phyloP scores from a whole-genome alignment of 2,329 filamentous ascomycete species.

The Verticillium longisporum region DNA sequence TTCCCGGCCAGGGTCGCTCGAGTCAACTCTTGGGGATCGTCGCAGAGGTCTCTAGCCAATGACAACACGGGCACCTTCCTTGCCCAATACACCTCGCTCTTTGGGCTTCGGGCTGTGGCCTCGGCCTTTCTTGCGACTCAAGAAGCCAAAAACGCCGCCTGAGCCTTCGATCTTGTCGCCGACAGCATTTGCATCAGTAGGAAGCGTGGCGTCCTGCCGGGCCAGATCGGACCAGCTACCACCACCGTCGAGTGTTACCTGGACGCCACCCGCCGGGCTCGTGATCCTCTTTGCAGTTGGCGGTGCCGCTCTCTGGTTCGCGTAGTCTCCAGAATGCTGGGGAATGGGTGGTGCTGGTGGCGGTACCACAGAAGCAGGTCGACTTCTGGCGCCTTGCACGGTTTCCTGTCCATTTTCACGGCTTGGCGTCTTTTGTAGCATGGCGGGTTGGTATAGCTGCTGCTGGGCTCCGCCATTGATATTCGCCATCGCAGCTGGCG shows the following conservation, averaged over 20 bases:
- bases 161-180: conserved; percentile 49
- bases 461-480: conserved; percentile 12
- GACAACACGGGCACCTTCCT: conserved; percentile 83
- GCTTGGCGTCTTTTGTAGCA: conserved; percentile 2
- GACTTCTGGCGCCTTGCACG: background rate
- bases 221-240: conserved; percentile 90
- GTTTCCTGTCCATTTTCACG: conserved; percentile 14
- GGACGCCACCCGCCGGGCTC: conserved; percentile 76
- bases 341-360: conserved; percentile 27
- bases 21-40: background rate
- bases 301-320: conserved; percentile 18
- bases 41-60: conserved; percentile 45
- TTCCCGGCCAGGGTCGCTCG: background rate
- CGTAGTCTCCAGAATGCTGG: conserved; percentile 40
- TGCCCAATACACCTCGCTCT: conserved; percentile 87
- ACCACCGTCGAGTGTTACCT: conserved; percentile 83
- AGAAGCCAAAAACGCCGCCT: conserved; percentile 85
- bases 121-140: conserved; percentile 82
- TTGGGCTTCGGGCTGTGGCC: conserved; percentile 91
- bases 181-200: conserved; percentile 54
- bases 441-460: background rate
- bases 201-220: conserved; percentile 71
- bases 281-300: conserved; percentile 60
- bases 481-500: conserved; percentile 26
- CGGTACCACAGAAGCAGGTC: conserved; percentile 3